phyloP scores from a whole-genome alignment of 352 stramenopile species.

The Globisporangium recalcitrans region DNA sequence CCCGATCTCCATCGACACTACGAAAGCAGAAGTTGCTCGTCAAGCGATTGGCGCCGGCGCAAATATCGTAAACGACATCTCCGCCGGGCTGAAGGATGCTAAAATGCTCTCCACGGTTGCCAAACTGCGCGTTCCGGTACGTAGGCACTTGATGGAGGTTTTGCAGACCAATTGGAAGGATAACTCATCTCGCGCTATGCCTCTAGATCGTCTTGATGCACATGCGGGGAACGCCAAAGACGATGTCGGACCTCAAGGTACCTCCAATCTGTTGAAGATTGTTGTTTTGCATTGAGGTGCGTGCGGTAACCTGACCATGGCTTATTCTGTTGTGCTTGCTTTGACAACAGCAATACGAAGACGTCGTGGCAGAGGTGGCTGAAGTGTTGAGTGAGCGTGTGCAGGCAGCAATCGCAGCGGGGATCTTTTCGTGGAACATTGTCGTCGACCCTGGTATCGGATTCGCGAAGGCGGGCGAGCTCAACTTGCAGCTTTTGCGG shows the following conservation, averaged over 20 bases:
- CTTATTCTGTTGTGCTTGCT: conserved; percentile 16
- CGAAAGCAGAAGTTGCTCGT: conserved; percentile 87
- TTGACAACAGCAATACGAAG: conserved; percentile 70
- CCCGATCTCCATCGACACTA: conserved; percentile 96
- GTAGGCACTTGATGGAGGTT: conserved; percentile 2
- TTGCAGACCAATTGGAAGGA: background rate
- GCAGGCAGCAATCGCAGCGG: conserved; percentile 65
- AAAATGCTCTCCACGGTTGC: conserved; percentile 90
- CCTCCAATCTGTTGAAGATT: background rate
- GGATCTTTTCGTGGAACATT: conserved; percentile 93
- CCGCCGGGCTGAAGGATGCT: conserved; percentile 88
- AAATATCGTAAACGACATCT: conserved; percentile 98
- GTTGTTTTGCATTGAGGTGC: background rate
- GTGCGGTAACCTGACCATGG: background rate
- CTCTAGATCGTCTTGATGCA: conserved; percentile 94
- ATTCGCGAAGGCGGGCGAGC: conserved; percentile 93
- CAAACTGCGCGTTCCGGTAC: conserved; percentile 74
- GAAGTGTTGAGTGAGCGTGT: conserved; percentile 72
- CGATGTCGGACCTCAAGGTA: conserved; percentile 89
- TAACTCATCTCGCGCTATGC: conserved; percentile 16
- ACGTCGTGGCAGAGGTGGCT: conserved; percentile 88
- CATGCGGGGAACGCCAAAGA: conserved; percentile 95
- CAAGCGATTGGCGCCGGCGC: conserved; percentile 90
- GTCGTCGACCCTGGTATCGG: conserved; percentile 97
- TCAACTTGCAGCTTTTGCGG: conserved; percentile 91